Percentiles rank a stretch among this genome's conserved stretches.
Evolutionary conservation across 768 basidiomycete species (phyloP).

Genomic region (Cyathus striatus): DNA sequence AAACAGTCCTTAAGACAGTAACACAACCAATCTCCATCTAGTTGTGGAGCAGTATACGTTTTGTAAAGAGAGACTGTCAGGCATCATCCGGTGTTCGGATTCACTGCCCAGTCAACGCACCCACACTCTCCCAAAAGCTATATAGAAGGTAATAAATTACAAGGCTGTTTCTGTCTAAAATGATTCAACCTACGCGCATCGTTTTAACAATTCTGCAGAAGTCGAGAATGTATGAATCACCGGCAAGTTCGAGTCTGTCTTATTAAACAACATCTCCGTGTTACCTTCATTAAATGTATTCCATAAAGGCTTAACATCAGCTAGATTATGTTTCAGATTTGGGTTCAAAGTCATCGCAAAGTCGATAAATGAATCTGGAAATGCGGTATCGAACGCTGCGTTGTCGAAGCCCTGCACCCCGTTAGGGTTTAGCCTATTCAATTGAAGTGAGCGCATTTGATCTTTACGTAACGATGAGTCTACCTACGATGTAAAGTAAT

Average conservation of each 20-base stretch:
- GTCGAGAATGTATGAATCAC: slow-evolving; percentile 24
- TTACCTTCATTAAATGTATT: slow-evolving; percentile 6
- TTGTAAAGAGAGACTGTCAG: too few species aligned
- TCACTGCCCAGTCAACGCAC: background rate
- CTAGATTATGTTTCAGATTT: slow-evolving; percentile 20
- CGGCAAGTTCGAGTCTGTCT: slow-evolving; percentile 22
- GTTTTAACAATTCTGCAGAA: slow-evolving; percentile 20
- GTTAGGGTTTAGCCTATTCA: background rate
- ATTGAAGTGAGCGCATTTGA: background rate
- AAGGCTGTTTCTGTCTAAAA: background rate
- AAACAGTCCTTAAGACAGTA: too few species aligned
- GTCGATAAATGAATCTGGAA: slow-evolving; percentile 30
- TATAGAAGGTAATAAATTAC: background rate
- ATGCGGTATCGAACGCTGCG: slow-evolving; percentile 27
- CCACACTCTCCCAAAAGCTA: slow-evolving; percentile 3
- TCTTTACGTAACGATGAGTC: background rate
- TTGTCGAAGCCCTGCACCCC: slow-evolving; percentile 26
- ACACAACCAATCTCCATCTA: too few species aligned
- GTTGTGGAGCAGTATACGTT: too few species aligned
- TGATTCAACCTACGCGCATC: slow-evolving; percentile 24
- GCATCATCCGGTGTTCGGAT: too few species aligned
- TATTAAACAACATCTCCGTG: slow-evolving; percentile 44
- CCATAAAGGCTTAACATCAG: slow-evolving; percentile 35
- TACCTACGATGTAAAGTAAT: slow-evolving; percentile 38
- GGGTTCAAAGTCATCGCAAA: slow-evolving; percentile 26